Evolutionary conservation across 257 asterid species (phyloP).

Genomic region (Nyctanthes arbortristis): DNA sequence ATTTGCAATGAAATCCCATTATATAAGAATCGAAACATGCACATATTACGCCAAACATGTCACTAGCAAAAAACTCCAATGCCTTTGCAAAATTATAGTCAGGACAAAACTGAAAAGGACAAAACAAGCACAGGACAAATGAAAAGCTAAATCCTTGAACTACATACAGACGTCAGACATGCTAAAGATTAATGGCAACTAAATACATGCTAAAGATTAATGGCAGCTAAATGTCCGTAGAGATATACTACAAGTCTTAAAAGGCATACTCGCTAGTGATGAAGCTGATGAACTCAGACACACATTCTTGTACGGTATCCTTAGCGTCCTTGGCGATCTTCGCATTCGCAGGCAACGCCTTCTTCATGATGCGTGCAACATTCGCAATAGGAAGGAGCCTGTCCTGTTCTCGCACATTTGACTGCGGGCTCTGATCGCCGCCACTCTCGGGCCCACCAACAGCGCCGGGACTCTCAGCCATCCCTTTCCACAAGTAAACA

Average conservation of each 20-base stretch:
- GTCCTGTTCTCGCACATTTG: slow-evolving; percentile 66
- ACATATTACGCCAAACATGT: too few relatives aligned
- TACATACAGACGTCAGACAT: too few relatives aligned
- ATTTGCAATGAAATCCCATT: too few relatives aligned
- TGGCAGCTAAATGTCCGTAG: too few relatives aligned
- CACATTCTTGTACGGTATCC: slow-evolving; percentile 78
- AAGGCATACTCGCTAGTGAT: slow-evolving; percentile 69
- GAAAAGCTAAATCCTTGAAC: neutral
- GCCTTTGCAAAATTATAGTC: too few relatives aligned
- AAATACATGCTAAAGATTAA: too few relatives aligned
- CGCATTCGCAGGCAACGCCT: slow-evolving; percentile 68
- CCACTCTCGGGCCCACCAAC: slow-evolving; percentile 52
- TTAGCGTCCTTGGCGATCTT: slow-evolving; percentile 73
- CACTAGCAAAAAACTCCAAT: too few relatives aligned
- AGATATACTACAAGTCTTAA: too few relatives aligned
- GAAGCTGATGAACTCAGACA: slow-evolving; percentile 71
- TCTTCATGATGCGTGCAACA: slow-evolving; percentile 73
- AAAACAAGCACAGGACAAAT: neutral
- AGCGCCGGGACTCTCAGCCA: slow-evolving; percentile 55
- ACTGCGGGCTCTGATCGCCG: slow-evolving; percentile 72
- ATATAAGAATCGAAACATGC: too few relatives aligned
- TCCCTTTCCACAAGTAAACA: slow-evolving; percentile 20
- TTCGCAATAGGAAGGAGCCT: slow-evolving; percentile 71
- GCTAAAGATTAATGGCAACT: too few relatives aligned
- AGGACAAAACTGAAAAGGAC: neutral